phyloP scores from a whole-genome alignment of 306 rosid genomes.

The Quercus parvula region DNA sequence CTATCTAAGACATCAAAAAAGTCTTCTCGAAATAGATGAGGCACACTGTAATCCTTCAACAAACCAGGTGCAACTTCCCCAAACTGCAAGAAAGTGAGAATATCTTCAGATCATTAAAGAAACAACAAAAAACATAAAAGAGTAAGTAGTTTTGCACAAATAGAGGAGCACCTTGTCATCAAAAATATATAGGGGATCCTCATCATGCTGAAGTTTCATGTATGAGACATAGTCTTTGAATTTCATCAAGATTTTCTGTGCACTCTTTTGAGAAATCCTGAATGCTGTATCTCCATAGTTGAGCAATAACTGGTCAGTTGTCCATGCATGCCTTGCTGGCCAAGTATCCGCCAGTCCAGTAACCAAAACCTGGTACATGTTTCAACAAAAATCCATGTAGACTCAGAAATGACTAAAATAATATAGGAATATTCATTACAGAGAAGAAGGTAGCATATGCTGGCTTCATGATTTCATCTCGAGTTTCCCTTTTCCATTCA shows the following conservation, averaged over 20 bases:
- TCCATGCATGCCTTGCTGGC: conserved; percentile 90
- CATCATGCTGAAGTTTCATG: conserved; percentile 79
- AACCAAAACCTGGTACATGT: conserved; percentile 61
- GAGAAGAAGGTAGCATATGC: conserved; percentile 1
- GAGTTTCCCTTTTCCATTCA: neutral
- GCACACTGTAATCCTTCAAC: conserved; percentile 83
- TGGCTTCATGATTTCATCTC: neutral
- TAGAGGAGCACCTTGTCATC: conserved; percentile 72
- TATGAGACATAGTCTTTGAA: conserved; percentile 83
- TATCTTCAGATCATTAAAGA: conserved; percentile 18
- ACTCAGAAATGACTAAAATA: conserved; percentile 16
- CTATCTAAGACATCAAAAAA: conserved; percentile 69
- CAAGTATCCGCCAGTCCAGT: conserved; percentile 76
- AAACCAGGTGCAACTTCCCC: conserved; percentile 86
- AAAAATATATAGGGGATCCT: conserved; percentile 95
- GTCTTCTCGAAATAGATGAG: conserved; percentile 90
- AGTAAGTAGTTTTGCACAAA: conserved; percentile 21
- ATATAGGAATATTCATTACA: conserved; percentile 9
- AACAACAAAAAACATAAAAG: conserved; percentile 9
- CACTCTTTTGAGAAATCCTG: conserved; percentile 78
- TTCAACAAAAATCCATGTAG: conserved; percentile 27
- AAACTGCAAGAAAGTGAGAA: conserved; percentile 52
- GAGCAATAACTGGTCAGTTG: conserved; percentile 60
- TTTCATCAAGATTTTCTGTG: conserved; percentile 65
- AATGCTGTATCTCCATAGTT: conserved; percentile 71